phyloP scores from a whole-genome alignment of 768 basidiomycete genomes.

The Hygrophorus pudorinus region DNA sequence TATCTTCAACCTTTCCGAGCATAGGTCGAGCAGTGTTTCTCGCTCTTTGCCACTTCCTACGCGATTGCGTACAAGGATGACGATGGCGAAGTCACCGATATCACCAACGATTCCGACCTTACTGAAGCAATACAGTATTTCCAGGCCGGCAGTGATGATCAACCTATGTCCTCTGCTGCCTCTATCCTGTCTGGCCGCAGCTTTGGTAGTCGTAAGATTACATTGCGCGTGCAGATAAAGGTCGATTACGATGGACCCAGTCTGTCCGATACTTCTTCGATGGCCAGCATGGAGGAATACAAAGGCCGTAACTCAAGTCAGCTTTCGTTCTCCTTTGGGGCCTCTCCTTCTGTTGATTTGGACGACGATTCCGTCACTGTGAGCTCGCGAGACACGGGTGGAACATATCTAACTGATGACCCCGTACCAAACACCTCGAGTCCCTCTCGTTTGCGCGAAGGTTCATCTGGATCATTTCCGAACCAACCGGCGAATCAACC shows the following conservation, averaged over 20 bases:
- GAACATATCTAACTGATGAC: slow-evolving; percentile 16
- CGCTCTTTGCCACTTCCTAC: slow-evolving; percentile 60
- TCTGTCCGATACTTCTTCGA: slow-evolving; percentile 79
- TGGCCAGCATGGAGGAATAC: slow-evolving; percentile 72
- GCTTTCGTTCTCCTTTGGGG: slow-evolving; percentile 39
- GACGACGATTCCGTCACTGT: slow-evolving; percentile 74
- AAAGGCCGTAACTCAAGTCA: slow-evolving; percentile 48
- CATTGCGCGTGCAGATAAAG: slow-evolving; percentile 62
- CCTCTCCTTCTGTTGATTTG: slow-evolving; percentile 28
- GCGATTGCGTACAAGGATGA: slow-evolving; percentile 81
- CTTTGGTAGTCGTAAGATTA: slow-evolving; percentile 62
- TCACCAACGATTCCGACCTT: slow-evolving; percentile 63
- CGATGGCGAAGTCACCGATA: slow-evolving; percentile 68
- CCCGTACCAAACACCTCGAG: slow-evolving; percentile 3
- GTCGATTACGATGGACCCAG: slow-evolving; percentile 90
- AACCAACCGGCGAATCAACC: no score
- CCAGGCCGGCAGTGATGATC: slow-evolving; percentile 64
- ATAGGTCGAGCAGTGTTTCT: slow-evolving; percentile 81
- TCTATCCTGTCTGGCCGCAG: slow-evolving; percentile 68
- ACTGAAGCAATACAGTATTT: slow-evolving; percentile 86
- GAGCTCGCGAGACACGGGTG: slow-evolving; percentile 53
- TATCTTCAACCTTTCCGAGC: slow-evolving; percentile 6
- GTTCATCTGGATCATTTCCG: no score
- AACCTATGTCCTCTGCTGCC: slow-evolving; percentile 57
- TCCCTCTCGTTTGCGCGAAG: neutral